Percentiles rank a stretch among this genome's conserved stretches.
Evolutionary conservation across 495 filamentous ascomycete genomes (phyloP).

Genomic region (Pyrenopolyporus hunteri): DNA sequence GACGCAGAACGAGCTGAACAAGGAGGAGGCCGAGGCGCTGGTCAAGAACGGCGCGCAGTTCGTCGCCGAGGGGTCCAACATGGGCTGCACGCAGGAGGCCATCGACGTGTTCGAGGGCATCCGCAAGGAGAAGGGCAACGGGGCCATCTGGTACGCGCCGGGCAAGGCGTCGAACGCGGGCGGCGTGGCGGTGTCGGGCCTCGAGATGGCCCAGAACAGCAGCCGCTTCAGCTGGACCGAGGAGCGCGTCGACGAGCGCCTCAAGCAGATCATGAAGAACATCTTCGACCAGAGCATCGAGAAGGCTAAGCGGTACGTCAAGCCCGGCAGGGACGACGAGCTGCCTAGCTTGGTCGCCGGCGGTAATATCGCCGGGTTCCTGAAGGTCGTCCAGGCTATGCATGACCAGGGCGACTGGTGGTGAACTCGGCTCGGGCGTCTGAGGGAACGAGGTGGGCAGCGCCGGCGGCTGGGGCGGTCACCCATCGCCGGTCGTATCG

Average conservation of each 20-base stretch:
- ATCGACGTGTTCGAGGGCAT: slow-evolving; percentile 91
- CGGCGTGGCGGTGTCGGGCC: slow-evolving; percentile 95
- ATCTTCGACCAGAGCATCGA: slow-evolving; percentile 91
- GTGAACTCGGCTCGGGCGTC: slow-evolving; percentile 42
- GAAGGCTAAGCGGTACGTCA: slow-evolving; percentile 87
- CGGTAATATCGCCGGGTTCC: slow-evolving; percentile 96
- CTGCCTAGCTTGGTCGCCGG: slow-evolving; percentile 90
- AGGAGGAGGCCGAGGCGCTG: slow-evolving; percentile 84
- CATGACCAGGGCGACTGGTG: slow-evolving; percentile 98
- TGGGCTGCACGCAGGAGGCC: slow-evolving; percentile 96
- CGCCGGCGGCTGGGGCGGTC: neutral
- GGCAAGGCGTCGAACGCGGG: slow-evolving; percentile 97
- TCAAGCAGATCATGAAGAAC: slow-evolving; percentile 92
- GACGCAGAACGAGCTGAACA: slow-evolving; percentile 95
- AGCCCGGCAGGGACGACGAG: slow-evolving; percentile 73
- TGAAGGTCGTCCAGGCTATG: slow-evolving; percentile 95
- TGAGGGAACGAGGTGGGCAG: neutral
- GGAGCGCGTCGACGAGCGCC: slow-evolving; percentile 89
- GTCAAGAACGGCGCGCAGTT: slow-evolving; percentile 79
- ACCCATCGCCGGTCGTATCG: neutral
- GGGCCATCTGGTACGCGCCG: slow-evolving; percentile 93
- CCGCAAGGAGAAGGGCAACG: slow-evolving; percentile 68
- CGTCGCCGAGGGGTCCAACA: slow-evolving; percentile 97
- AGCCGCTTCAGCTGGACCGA: slow-evolving; percentile 80
- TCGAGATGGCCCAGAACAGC: slow-evolving; percentile 99